Conservation (phyloP, 2,329 filamentous ascomycete species). For the Akanthomyces muscarius region DNA sequence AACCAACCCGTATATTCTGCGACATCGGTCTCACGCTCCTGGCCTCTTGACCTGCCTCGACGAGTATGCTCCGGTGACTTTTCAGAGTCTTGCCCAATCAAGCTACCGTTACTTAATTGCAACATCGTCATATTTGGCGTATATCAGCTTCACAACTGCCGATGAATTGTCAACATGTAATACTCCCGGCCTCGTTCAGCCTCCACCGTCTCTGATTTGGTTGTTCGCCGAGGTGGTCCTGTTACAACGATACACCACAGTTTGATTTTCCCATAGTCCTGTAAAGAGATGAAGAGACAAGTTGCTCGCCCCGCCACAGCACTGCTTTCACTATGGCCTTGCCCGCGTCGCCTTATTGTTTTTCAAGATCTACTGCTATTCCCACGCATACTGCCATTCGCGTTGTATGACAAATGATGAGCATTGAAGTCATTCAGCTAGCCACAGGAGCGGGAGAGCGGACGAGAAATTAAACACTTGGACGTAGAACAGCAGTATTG, state of each 20-base stretch:
- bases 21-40: background rate
- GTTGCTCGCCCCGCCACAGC: background rate
- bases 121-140: background rate
- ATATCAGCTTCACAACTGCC: background rate
- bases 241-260: background rate
- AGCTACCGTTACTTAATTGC: background rate
- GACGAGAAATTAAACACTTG: background rate
- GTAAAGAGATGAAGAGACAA: too few species aligned
- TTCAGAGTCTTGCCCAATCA: background rate
- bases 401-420: background rate
- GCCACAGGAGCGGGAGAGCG: background rate
- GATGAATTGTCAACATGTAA: background rate
- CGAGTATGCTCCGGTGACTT: background rate
- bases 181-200: background rate
- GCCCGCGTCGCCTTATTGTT: too few species aligned
- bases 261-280: background rate
- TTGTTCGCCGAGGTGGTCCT: background rate
- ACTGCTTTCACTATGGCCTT: background rate
- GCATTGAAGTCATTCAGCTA: background rate
- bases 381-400: background rate
- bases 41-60: background rate
- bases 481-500: background rate
- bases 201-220: too few species aligned
- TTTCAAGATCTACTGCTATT: too few species aligned
- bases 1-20: background rate